Percentiles rank a stretch among this genome's conserved stretches.
phyloP scores from a whole-genome alignment of 192 early-diverging fungal genomes.

The Gonapodya prolifera region DNA sequence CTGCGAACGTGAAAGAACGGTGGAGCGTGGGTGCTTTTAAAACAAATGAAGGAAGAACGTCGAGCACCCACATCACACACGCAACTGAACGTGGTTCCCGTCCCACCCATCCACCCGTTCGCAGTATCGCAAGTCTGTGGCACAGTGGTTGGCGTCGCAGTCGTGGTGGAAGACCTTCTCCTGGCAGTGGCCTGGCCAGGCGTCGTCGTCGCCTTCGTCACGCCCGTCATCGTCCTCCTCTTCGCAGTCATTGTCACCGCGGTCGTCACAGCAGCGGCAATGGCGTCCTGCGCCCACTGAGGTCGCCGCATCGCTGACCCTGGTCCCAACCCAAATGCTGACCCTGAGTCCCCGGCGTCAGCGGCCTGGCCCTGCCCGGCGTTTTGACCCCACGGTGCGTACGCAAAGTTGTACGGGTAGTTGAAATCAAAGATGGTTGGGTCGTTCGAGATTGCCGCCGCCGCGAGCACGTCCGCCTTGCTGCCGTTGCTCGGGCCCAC shows the following conservation, averaged over 20 bases:
- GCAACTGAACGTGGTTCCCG: not conserved
- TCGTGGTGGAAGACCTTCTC: not conserved
- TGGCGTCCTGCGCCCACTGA: not conserved
- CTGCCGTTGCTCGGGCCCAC: not conserved
- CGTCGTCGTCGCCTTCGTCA: too few relatives aligned
- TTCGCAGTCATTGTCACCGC: not conserved
- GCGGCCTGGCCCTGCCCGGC: not conserved
- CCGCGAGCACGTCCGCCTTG: not conserved
- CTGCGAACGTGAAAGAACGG: not conserved
- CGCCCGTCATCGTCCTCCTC: not conserved
- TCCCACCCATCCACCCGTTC: not conserved
- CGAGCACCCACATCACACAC: not conserved
- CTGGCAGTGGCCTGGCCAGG: too few relatives aligned
- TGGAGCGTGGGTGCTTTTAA: too few relatives aligned
- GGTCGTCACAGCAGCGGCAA: not conserved
- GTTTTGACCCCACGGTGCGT: not conserved
- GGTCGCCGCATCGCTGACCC: not conserved
- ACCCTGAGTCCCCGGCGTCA: not conserved
- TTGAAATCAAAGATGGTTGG: not conserved
- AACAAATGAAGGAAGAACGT: not conserved
- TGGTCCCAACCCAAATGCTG: not conserved
- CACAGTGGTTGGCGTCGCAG: not conserved
- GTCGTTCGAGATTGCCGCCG: not conserved
- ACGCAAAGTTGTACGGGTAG: not conserved
- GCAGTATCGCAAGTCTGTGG: not conserved